Evolutionary conservation across 2,329 filamentous ascomycete species (phyloP), one percentile per base, ranked within the genome.

Genomic region (Colletotrichum sp.): DNA sequence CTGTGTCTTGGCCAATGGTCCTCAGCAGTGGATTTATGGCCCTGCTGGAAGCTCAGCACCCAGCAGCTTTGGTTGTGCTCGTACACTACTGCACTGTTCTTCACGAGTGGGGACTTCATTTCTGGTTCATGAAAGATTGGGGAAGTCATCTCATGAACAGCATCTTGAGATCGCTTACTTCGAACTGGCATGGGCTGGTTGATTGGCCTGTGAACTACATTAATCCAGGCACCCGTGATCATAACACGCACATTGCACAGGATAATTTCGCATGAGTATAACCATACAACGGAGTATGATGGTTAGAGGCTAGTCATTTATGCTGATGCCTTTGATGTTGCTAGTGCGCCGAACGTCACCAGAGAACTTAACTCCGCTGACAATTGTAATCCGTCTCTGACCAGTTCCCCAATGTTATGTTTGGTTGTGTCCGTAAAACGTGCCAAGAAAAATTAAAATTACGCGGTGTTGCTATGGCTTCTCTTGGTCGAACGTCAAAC

Each of bases 321-420:
- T 48, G 3, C 0, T 22, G 1, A 6, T 0, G 44, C 9, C 44
- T 48, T 48, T 5, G 11, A 12, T n/a, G 3, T 48, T 4, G 4
- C 19, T 48, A 0, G 19, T n/a, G 19, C 3, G 3, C 19, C 22
- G 19, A n/a, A 48, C 5, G 5, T 22, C 44, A 19, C 3, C 5
- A 12, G 44, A 48, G 19, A 48, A 1, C 39, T 3, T 6, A 12
- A 13, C 19, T 48, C 19, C 19, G 19, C 19, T n/a, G 19, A 3
- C 9, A 22, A 48, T 12, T 4, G 44, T 9, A 48, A 48, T 11
- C 6, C 8, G 11, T n/a, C 3, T 4, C 25, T 25, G 25, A 25
- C 25, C 4, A 3, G 25, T 4, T 25, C 4, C 25, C 25, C 4
- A 25, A 25, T 4, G 25, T 25, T 25, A 25, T 25, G n/a, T n/a